phyloP scores from a whole-genome alignment of 2,329 filamentous ascomycete species.

The Trichophyton schoenleinii region DNA sequence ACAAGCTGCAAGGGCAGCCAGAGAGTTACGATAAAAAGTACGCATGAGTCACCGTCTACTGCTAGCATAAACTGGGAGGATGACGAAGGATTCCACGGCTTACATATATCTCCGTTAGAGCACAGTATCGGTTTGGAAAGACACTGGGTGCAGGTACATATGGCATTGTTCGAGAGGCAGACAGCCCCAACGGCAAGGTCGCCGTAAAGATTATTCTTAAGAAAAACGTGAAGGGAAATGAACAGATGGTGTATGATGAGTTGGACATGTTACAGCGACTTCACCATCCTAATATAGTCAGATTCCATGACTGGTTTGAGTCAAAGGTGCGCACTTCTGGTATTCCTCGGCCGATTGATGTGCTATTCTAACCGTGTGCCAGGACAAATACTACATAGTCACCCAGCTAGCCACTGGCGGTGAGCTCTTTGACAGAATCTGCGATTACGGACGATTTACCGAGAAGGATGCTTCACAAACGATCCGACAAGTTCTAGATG shows the following conservation, averaged over 20 bases:
- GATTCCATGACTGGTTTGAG: constrained; percentile 98
- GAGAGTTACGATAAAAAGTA: constrained; percentile 99
- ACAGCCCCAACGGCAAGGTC: constrained; percentile 70
- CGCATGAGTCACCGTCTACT: constrained; percentile 18
- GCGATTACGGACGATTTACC: constrained; percentile 94
- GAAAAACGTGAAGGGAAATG: constrained; percentile 97
- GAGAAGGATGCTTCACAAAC: constrained; percentile 96
- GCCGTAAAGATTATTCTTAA: constrained; percentile 98
- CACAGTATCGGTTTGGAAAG: constrained; percentile 81
- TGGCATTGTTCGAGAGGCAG: constrained; percentile 92
- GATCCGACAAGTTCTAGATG: constrained; percentile 83
- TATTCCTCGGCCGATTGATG: neutral
- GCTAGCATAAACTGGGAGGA: neutral
- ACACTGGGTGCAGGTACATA: constrained; percentile 95
- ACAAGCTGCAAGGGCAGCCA: constrained; percentile 90
- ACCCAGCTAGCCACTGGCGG: constrained; percentile 91
- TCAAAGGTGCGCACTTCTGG: constrained; percentile 53
- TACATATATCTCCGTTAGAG: constrained; percentile 36
- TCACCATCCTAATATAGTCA: constrained; percentile 89
- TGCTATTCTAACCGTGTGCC: constrained; percentile 9
- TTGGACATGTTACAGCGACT: constrained; percentile 83
- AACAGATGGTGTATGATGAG: constrained; percentile 98
- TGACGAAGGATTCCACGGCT: neutral
- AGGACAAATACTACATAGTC: constrained; percentile 99
- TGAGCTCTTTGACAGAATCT: constrained; percentile 95